phyloP scores from a whole-genome alignment of 192 early-diverging fungal species.

The Umbelopsis sp. region DNA sequence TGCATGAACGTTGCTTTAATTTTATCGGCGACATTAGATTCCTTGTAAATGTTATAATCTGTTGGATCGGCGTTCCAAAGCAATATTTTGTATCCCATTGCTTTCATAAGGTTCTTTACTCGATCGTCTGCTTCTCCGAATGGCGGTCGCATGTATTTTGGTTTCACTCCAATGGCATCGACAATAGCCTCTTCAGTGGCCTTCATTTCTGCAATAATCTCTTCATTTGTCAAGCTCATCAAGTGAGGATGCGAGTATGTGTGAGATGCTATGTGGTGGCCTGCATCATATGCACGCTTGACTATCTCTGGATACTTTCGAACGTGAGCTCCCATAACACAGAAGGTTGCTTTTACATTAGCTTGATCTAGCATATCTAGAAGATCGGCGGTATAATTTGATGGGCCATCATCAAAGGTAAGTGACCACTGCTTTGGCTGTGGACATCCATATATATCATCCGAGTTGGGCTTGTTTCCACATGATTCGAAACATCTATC shows the following conservation, averaged over 20 bases:
- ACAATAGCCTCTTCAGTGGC: conserved; percentile 51
- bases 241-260: conserved; percentile 53
- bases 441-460: conserved; percentile 32
- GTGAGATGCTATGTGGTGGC: conserved; percentile 66
- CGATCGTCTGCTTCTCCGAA: conserved; percentile 63
- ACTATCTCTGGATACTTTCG: conserved; percentile 50
- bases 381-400: conserved; percentile 49
- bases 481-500: conserved; percentile 34
- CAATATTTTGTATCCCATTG: conserved; percentile 38
- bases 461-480: conserved; percentile 21
- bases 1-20: conserved; percentile 16
- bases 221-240: conserved; percentile 44
- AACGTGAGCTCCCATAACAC: conserved; percentile 59
- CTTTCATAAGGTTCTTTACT: conserved; percentile 46
- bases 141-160: conserved; percentile 64
- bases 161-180: conserved; percentile 51
- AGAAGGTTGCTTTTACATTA: conserved; percentile 70
- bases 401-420: conserved; percentile 61
- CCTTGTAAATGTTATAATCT: conserved; percentile 30
- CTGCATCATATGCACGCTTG: conserved; percentile 44
- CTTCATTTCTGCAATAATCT: conserved; percentile 44
- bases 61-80: conserved; percentile 43
- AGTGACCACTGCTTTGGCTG: conserved; percentile 36
- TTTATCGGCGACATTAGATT: conserved; percentile 1
- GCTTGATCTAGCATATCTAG: conserved; percentile 52